These are phyloP conservation scores for Smittium culicis DNA, from an alignment of 371 early-diverging fungal genomes.

Conservation along the genomic window DNA sequence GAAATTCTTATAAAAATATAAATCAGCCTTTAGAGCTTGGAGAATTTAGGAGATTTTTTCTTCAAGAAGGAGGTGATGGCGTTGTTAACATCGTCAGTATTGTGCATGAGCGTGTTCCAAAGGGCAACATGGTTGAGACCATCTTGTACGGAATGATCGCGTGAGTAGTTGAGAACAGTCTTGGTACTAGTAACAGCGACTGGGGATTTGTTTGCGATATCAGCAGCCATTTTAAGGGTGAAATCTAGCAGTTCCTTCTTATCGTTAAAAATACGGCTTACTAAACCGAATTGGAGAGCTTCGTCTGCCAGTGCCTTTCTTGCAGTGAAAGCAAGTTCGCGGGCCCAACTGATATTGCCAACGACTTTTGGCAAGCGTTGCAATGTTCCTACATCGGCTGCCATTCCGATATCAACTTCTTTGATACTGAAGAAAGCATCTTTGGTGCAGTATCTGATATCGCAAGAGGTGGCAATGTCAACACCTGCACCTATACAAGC, in stretches of 20 bases:
- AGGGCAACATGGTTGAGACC: conserved; percentile 73
- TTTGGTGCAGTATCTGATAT: conserved; percentile 68
- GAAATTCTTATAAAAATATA: too few species aligned
- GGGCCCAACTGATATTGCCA: conserved; percentile 76
- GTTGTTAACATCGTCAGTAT: conserved; percentile 35
- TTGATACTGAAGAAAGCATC: conserved; percentile 75
- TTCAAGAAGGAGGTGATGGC: not conserved
- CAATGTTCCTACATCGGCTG: conserved; percentile 78
- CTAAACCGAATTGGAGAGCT: conserved; percentile 59
- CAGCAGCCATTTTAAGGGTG: conserved; percentile 50
- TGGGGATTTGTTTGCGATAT: conserved; percentile 81
- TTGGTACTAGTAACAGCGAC: conserved; percentile 79
- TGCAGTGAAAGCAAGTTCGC: conserved; percentile 77
- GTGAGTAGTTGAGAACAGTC: conserved; percentile 72
- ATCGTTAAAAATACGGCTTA: conserved; percentile 47
- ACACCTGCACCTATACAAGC: conserved; percentile 83
- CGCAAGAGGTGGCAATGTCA: conserved; percentile 78
- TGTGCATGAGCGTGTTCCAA: conserved; percentile 75
- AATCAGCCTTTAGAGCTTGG: not conserved
- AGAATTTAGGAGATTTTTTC: conserved; percentile 1
- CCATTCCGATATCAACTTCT: conserved; percentile 83
- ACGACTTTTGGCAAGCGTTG: conserved; percentile 89
- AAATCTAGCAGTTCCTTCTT: conserved; percentile 32
- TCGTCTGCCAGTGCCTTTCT: conserved; percentile 62
- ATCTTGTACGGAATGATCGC: conserved; percentile 79